Evolutionary conservation across 352 stramenopile species (phyloP), one percentile per base, ranked within the genome.

Genomic region (Phytophthora capsici): DNA sequence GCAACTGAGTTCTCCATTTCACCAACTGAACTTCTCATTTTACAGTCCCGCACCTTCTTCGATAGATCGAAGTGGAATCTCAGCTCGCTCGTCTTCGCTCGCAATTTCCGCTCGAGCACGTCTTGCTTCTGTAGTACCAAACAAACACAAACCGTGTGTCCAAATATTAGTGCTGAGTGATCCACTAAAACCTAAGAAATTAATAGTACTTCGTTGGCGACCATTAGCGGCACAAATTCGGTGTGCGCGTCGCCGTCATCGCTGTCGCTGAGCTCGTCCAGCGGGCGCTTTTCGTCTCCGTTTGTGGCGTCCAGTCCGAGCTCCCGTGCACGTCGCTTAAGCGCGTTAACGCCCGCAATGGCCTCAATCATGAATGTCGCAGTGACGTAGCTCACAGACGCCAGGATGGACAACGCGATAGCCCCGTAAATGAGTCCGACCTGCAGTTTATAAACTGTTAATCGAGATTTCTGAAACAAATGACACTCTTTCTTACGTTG

Each of bases 301-400:
- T 67, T 53, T 44, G 26, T 30, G 37, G 32, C 22, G 36, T 75
- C 59, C 20, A 75, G 34, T 19, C 78, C 76, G 0, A 89, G 49
- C 59, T 90, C 78, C 14, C 67, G 66, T 36, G 58, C 66, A 41
- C 77, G 76, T 59, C 84, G 79, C 56, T 86, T 76, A 19, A 96
- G 80, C 47, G 85, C 84, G 66, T 94, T 94, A 9, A 88, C 84
- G 25, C 86, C 88, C 4, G 86, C 84, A 49, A 96, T 96, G 41
- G 78, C 74, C 59, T 96, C 88, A 26, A 94, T 57, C 82, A 94
- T 93, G 77, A 93, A 96, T 9, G 88, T 96, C 23, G 83, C 82
- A 7, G 88, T 94, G 55, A 94, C 66, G 64, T 94, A 96, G 58
- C 86, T 94, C 22, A 90, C 73, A 4, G 76, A 66, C 3, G 82